These are phyloP conservation scores for Vicia villosa DNA, from an alignment of 306 rosid genomes.

Conservation along the genomic window DNA sequence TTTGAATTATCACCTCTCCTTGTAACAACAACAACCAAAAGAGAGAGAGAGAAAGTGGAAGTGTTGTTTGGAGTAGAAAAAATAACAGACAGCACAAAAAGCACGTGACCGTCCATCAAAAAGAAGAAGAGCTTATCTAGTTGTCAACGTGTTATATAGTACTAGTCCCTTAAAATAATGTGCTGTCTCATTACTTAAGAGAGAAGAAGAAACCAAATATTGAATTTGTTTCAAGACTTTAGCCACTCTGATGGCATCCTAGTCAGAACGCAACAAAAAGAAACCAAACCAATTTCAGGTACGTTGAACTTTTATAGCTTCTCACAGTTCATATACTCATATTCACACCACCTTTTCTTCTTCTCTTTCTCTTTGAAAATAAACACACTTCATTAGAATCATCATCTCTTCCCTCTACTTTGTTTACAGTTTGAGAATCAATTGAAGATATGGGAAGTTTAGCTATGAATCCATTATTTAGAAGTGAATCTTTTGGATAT, in stretches of 20 bases:
- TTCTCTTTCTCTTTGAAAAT: neutral
- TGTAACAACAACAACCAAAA: too few relatives aligned
- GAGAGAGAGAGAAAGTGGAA: too few relatives aligned
- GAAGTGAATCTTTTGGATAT: constrained; percentile 53
- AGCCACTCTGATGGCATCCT: constrained; percentile 50
- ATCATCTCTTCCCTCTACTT: neutral
- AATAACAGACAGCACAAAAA: constrained; percentile 38
- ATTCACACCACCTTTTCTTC: constrained; percentile 8
- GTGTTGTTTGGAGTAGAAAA: neutral
- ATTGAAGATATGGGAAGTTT: constrained; percentile 34
- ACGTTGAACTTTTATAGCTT: constrained; percentile 30
- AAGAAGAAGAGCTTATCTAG: constrained; percentile 22
- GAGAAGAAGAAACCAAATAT: neutral
- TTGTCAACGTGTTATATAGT: constrained; percentile 51
- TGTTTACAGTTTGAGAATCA: too few relatives aligned
- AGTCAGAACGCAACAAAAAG: constrained; percentile 28
- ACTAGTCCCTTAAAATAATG: constrained; percentile 30
- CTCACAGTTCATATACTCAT: neutral
- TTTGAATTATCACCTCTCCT: too few relatives aligned
- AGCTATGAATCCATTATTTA: constrained; percentile 42
- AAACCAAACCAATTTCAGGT: constrained; percentile 41
- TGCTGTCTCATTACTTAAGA: neutral
- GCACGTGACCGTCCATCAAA: constrained; percentile 54
- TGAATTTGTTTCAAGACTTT: constrained; percentile 21
- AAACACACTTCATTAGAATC: neutral